Conservation (phyloP, 148 eudicot species). For the Heliamphora exappendiculata region DNA sequence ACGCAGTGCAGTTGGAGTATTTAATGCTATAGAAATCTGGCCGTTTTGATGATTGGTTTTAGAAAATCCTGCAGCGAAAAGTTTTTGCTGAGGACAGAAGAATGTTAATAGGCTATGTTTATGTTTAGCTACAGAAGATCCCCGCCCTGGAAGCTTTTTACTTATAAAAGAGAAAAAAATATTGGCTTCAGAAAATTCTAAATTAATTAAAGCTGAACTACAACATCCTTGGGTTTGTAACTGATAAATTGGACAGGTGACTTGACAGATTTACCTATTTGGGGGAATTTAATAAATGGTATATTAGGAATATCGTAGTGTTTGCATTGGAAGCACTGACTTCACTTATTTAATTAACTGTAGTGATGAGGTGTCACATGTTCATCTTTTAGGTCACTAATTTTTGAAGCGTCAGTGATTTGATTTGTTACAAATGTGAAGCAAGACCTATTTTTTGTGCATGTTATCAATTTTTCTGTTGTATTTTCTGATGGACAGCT, state of each 20-base stretch:
- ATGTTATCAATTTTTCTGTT: background rate
- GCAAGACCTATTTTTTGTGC: background rate
- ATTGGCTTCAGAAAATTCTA: background rate
- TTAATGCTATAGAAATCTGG: background rate
- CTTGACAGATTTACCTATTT: background rate
- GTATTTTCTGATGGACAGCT: slow-evolving; percentile 28
- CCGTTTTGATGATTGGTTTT: background rate
- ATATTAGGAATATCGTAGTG: too few species aligned
- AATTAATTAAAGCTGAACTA: background rate
- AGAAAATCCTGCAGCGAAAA: background rate
- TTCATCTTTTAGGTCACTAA: background rate
- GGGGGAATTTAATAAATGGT: too few species aligned
- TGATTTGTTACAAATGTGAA: background rate
- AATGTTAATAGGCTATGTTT: background rate
- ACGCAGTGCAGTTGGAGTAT: too few species aligned
- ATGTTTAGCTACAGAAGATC: background rate
- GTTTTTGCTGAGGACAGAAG: background rate
- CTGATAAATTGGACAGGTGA: background rate
- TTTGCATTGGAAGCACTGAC: too few species aligned
- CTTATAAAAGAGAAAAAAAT: background rate
- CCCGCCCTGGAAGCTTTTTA: background rate
- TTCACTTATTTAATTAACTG: too few species aligned
- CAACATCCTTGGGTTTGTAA: background rate
- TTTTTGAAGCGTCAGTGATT: background rate
- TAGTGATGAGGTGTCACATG: too few species aligned